Conservation (phyloP, 2,329 filamentous ascomycete species). For the Colletotrichum nymphaeae region DNA sequence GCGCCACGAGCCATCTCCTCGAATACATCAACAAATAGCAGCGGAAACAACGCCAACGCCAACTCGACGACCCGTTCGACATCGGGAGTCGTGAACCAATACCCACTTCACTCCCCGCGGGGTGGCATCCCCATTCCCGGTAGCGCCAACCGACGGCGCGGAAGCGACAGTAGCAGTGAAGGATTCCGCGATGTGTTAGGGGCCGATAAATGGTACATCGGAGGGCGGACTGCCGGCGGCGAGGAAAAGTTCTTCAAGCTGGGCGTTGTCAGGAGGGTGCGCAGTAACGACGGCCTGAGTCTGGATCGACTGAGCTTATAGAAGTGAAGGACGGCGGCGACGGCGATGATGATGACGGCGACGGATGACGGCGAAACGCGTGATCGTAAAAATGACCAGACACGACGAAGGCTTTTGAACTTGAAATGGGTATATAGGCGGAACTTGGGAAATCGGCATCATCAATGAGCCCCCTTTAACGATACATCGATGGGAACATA, state of each 20-base stretch:
- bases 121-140: slow-evolving; percentile 54
- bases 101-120: slow-evolving; percentile 42
- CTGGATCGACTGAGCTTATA: slow-evolving; percentile 80
- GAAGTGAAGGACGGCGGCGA: slow-evolving; percentile 28
- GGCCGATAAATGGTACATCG: slow-evolving; percentile 85
- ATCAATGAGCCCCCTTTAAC: slow-evolving; percentile 8
- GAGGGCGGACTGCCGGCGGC: slow-evolving; percentile 79
- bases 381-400: not conserved
- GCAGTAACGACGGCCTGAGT: slow-evolving; percentile 80
- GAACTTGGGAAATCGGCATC: slow-evolving; percentile 15
- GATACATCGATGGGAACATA: not conserved
- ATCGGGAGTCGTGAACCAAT: slow-evolving; percentile 42
- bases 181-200: slow-evolving; percentile 80
- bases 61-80: slow-evolving; percentile 35
- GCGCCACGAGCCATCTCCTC: slow-evolving; percentile 33
- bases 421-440: slow-evolving; percentile 21
- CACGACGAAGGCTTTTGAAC: not conserved
- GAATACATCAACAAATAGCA: slow-evolving; percentile 13
- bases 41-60: not conserved
- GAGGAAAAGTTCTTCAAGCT: slow-evolving; percentile 87
- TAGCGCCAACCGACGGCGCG: slow-evolving; percentile 61
- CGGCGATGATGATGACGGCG: slow-evolving; percentile 38
- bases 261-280: slow-evolving; percentile 77
- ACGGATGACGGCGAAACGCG: not conserved
- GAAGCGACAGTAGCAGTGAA: slow-evolving; percentile 80